Percentiles rank a stretch among this genome's conserved stretches.
Evolutionary conservation across 2,329 filamentous ascomycete genomes (phyloP).

Genomic region (Ceratocystis colombiana): DNA sequence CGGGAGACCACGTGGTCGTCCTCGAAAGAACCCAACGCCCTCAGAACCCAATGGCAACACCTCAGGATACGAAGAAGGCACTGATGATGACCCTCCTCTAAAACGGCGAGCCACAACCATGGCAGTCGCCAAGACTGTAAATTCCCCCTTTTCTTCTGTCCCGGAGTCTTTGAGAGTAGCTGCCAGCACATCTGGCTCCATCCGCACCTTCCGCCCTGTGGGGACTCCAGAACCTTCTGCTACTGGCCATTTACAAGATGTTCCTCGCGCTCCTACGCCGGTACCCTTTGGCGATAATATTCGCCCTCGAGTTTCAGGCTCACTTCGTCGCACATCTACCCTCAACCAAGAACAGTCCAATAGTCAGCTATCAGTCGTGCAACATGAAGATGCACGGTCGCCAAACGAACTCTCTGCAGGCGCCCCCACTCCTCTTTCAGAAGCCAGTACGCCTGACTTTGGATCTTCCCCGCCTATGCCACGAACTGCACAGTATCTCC

Average conservation of each 20-base stretch:
- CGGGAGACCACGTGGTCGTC: constrained; percentile 47
- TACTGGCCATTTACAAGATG: constrained; percentile 53
- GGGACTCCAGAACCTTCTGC: constrained; percentile 40
- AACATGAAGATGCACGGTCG: constrained; percentile 44
- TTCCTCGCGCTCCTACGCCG: constrained; percentile 68
- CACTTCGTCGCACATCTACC: constrained; percentile 51
- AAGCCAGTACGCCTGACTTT: constrained; percentile 67
- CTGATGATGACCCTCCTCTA: constrained; percentile 44
- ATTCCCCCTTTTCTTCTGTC: constrained; percentile 59
- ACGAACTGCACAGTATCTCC: constrained; percentile 43
- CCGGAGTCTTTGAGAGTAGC: constrained; percentile 78
- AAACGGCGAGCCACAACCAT: constrained; percentile 71
- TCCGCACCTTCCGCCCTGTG: constrained; percentile 73
- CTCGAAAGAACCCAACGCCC: constrained; percentile 41
- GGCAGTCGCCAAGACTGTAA: constrained; percentile 61
- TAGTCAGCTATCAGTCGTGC: constrained; percentile 33
- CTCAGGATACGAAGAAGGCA: constrained; percentile 60
- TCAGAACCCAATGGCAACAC: constrained; percentile 50
- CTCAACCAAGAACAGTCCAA: constrained; percentile 42
- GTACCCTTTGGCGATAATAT: constrained; percentile 41
- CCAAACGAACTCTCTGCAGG: constrained; percentile 42
- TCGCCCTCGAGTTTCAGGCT: constrained; percentile 30
- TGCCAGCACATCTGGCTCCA: constrained; percentile 78
- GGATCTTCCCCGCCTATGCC: constrained; percentile 83
- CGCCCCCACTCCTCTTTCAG: constrained; percentile 45